phyloP scores from a whole-genome alignment of 192 early-diverging fungal genomes.

The Podila horticola region DNA sequence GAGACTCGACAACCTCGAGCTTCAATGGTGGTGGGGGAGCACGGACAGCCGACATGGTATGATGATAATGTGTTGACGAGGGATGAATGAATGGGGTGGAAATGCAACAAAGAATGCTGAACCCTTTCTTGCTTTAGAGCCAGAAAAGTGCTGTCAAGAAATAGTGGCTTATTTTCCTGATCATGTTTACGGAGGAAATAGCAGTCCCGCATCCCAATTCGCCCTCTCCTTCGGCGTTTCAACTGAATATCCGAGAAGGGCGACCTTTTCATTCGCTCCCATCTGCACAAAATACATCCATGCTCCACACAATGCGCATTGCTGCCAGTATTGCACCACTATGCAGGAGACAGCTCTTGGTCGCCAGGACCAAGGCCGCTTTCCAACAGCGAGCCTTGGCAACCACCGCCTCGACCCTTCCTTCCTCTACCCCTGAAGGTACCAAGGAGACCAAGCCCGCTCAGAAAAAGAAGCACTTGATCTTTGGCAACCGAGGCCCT shows the following conservation, averaged over 20 bases:
- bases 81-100: not conserved
- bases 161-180: too few relatives aligned
- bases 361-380: not conserved
- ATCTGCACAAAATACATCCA: not conserved
- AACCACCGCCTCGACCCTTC: not conserved
- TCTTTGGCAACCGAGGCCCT: slow-evolving; percentile 60
- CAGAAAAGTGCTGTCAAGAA: too few relatives aligned
- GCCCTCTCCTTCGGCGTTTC: too few relatives aligned
- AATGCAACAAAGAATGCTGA: not conserved
- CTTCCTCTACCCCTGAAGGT: not conserved
- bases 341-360: not conserved
- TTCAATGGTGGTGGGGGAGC: slow-evolving; percentile 41
- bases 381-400: not conserved
- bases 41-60: slow-evolving; percentile 16
- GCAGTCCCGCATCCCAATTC: too few relatives aligned
- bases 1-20: slow-evolving; percentile 33
- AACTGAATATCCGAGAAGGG: too few relatives aligned
- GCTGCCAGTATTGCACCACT: not conserved
- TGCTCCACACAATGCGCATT: not conserved
- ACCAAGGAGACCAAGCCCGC: not conserved
- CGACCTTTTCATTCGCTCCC: too few relatives aligned
- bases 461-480: slow-evolving; percentile 49
- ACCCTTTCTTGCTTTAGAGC: not conserved
- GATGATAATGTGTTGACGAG: not conserved
- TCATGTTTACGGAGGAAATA: too few relatives aligned